Percentiles rank a stretch among this genome's conserved stretches.
phyloP scores from a whole-genome alignment of 495 filamentous ascomycete genomes.

The Penicillium fimorum region DNA sequence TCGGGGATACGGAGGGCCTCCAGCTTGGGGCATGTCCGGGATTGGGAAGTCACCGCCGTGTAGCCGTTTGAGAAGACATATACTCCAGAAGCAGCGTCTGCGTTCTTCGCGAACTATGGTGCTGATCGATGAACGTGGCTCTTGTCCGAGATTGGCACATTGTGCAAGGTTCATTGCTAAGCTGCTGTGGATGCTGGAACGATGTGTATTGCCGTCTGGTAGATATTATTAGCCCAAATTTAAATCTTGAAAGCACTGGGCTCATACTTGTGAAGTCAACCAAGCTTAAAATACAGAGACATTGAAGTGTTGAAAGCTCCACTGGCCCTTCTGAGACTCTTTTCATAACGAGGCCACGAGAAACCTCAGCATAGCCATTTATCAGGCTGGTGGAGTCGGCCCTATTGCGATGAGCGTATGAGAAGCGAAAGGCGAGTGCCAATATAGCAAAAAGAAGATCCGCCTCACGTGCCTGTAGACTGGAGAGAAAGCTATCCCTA shows the following conservation, averaged over 20 bases:
- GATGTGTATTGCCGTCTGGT: conserved; percentile 48
- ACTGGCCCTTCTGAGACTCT: conserved; percentile 45
- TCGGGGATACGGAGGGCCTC: conserved; percentile 36
- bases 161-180: conserved; percentile 48
- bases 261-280: conserved; percentile 48
- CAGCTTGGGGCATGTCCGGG: conserved; percentile 35
- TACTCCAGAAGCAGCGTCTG: conserved; percentile 49
- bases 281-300: conserved; percentile 45
- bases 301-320: conserved; percentile 49
- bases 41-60: conserved; percentile 46
- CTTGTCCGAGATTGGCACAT: conserved; percentile 41
- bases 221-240: not conserved
- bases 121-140: conserved; percentile 25
- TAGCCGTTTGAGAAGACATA: conserved; percentile 46
- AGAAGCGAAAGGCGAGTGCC: conserved; percentile 40
- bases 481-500: conserved; percentile 35
- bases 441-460: conserved; percentile 45
- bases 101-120: conserved; percentile 39
- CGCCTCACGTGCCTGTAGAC: conserved; percentile 33
- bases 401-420: conserved; percentile 17
- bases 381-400: conserved; percentile 19
- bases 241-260: not conserved
- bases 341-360: conserved; percentile 41
- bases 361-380: conserved; percentile 44
- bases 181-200: conserved; percentile 48